Conservation (phyloP, 768 basidiomycete genomes). For the Termitomyces sp. region DNA sequence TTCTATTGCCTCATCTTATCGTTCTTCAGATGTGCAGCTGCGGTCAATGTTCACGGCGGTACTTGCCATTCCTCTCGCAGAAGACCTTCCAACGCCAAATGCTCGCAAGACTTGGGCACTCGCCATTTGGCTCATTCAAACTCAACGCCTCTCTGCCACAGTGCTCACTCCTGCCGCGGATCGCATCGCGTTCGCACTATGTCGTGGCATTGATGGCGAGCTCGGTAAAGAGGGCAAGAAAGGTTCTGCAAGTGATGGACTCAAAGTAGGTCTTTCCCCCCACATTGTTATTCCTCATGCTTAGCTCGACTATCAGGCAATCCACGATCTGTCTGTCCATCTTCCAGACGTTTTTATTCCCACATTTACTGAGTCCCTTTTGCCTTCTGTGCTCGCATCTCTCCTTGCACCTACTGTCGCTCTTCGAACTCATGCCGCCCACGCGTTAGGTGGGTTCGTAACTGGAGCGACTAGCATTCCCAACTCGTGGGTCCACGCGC, state of each 20-base stretch:
- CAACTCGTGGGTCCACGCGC: conserved; percentile 41
- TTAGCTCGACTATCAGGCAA: conserved; percentile 41
- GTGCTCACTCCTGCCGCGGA: conserved; percentile 60
- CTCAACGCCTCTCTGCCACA: conserved; percentile 58
- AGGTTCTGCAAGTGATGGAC: conserved; percentile 71
- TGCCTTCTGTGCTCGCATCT: conserved; percentile 58
- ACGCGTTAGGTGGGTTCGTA: conserved; percentile 69
- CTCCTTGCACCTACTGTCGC: conserved; percentile 59
- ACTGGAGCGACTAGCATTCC: conserved; percentile 47
- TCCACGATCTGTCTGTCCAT: conserved; percentile 62
- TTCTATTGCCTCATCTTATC: background rate
- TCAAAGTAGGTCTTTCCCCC: conserved; percentile 47
- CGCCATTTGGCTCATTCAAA: conserved; percentile 69
- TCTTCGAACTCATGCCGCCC: conserved; percentile 69
- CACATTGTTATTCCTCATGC: conserved; percentile 1
- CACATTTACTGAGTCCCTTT: conserved; percentile 41
- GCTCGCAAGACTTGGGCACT: conserved; percentile 83
- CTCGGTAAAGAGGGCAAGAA: conserved; percentile 89
- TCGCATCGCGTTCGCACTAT: conserved; percentile 65
- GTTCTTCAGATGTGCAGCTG: conserved; percentile 49
- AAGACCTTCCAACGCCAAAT: conserved; percentile 72
- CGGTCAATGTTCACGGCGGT: conserved; percentile 54
- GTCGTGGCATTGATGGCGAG: conserved; percentile 77
- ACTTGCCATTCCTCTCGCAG: conserved; percentile 68
- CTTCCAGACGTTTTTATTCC: conserved; percentile 68